A percentile compares a stretch with the other conserved stretches of the same genome.
Evolutionary conservation across 495 filamentous ascomycete genomes (phyloP).

Genomic region (Hypoxylon perforatum): DNA sequence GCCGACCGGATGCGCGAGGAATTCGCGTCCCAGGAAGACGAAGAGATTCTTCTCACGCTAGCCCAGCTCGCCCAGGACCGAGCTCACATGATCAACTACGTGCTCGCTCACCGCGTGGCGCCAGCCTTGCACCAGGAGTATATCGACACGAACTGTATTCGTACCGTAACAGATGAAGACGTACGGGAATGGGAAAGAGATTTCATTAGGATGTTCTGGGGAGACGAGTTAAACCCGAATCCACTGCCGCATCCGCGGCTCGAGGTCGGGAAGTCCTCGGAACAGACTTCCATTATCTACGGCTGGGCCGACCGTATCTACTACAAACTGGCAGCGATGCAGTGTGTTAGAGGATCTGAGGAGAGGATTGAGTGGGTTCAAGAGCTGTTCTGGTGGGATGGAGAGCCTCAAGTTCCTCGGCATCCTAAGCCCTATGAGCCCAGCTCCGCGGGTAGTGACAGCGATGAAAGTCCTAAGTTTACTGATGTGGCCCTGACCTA

Average conservation of each 20-base stretch:
- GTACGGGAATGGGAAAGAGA: not conserved
- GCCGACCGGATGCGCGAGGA: not conserved
- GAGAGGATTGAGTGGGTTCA: not conserved
- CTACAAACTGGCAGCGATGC: slow-evolving; percentile 6
- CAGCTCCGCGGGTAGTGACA: too few species aligned
- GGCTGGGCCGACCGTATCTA: slow-evolving; percentile 16
- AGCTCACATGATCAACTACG: slow-evolving; percentile 15
- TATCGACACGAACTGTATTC: not conserved
- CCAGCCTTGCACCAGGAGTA: slow-evolving; percentile 7
- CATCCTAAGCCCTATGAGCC: not conserved
- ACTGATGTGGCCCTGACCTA: too few species aligned
- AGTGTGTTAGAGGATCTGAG: not conserved
- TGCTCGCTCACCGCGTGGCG: slow-evolving; percentile 13
- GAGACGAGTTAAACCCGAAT: not conserved
- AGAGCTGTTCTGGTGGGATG: slow-evolving; percentile 22
- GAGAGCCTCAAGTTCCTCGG: not conserved
- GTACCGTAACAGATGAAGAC: too few species aligned
- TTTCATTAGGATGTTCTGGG: slow-evolving; percentile 7
- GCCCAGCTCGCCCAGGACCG: slow-evolving; percentile 2
- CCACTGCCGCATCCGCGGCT: not conserved
- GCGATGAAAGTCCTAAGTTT: too few species aligned
- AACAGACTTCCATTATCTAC: slow-evolving; percentile 4
- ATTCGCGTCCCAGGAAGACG: not conserved
- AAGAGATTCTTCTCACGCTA: not conserved
- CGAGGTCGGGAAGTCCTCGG: not conserved